Evolutionary conservation across 2,329 filamentous ascomycete species (phyloP), one percentile per base, ranked within the genome.

Genomic region (Nemania abortiva): DNA sequence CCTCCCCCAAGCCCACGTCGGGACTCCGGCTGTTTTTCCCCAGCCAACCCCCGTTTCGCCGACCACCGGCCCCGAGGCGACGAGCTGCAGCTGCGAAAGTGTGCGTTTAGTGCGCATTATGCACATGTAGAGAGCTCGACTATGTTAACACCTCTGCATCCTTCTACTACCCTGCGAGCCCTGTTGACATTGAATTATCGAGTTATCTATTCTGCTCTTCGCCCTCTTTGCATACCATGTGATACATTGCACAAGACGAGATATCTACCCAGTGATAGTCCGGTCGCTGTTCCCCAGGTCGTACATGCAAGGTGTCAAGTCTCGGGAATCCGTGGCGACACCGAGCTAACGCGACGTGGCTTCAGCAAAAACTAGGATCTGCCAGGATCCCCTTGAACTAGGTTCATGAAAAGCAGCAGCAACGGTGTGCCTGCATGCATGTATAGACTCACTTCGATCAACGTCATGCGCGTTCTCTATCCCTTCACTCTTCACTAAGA

Each of bases 11-110:
- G 18, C 13, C 49, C 20, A 54, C 29, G 18, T 56, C 68, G 65
- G 65, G 34, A 29, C 20, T 70, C 67, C 64, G 67, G 47, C 13
- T 1, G 10, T 11, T 50, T 66, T 66, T 69, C 65, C 52, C 68
- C 56, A 59, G 55, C 70, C 69, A 55, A 49, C 56, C 18, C 27
- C 64, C 60, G 58, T n/a, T 56, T 45, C 6, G n/a, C 65, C 53
- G 57, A 37, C 31, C 24, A 24, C 53, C 53, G 24, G 13, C 15
- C 20, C 37, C 22, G 13, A 34, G 27, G 39, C 39, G 10, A 68
- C 15, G 10, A 49, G n/a, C 24, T 53, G 53, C 47, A 52, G 29
- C 10, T 6, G n/a, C n/a, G 27, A 54, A 20, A 20, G 22, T 5
- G 15, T 11, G 5, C 11, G 22, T 37, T 49, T 50, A 29, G 31